Evolutionary conservation across 1,284 basidiomycete species (phyloP).

Genomic region (Takashimella tepidaria): DNA sequence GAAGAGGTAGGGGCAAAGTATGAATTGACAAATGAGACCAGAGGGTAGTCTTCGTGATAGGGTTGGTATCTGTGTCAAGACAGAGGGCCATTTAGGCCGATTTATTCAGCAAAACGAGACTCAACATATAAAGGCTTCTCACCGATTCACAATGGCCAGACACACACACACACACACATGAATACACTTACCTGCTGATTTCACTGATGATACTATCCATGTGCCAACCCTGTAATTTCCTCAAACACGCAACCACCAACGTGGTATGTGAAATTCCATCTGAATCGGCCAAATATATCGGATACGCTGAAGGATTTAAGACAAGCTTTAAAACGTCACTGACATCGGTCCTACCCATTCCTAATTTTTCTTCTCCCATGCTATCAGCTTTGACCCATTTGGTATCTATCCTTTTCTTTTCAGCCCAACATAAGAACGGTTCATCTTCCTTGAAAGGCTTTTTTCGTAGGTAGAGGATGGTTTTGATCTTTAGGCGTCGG

Average conservation of each 20-base stretch:
- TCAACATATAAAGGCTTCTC: not conserved
- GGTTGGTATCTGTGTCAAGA: constrained; percentile 32
- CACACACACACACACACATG: too few relatives aligned
- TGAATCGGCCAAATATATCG: constrained; percentile 40
- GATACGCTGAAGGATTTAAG: constrained; percentile 33
- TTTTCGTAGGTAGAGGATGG: constrained; percentile 54
- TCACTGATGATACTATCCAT: constrained; percentile 38
- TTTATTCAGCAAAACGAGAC: not conserved
- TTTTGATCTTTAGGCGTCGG: constrained; percentile 52
- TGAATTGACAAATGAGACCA: constrained; percentile 34
- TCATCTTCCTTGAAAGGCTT: constrained; percentile 46
- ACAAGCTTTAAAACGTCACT: constrained; percentile 37
- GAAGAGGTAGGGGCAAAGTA: constrained; percentile 23
- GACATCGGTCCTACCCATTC: constrained; percentile 38
- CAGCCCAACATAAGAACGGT: constrained; percentile 25
- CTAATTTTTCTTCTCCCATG: constrained; percentile 40
- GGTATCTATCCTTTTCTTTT: constrained; percentile 20
- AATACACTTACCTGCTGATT: constrained; percentile 37
- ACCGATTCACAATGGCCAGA: too few relatives aligned
- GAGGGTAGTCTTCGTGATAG: constrained; percentile 40
- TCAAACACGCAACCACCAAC: constrained; percentile 36
- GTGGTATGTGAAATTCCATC: constrained; percentile 45
- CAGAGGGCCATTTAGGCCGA: too few relatives aligned
- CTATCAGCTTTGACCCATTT: constrained; percentile 40
- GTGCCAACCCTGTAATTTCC: constrained; percentile 44